Base-by-base conservation (phyloP, 2,329 filamentous ascomycete genomes). In the Hypoxylon sp. region DNA sequence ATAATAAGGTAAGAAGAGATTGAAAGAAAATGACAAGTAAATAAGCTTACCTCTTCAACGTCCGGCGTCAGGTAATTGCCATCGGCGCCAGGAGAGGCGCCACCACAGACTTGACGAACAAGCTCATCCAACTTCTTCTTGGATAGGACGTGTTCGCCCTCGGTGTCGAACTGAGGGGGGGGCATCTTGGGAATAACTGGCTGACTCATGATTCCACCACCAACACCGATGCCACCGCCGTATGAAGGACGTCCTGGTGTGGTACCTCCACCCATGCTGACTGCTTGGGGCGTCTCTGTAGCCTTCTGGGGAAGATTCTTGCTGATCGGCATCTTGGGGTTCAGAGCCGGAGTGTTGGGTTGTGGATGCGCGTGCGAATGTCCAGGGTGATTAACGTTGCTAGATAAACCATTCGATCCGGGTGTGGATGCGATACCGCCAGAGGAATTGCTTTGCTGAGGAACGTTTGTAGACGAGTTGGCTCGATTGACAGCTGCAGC, bases 121-220 rank as follows among this genome's bases (percentile, higher is more conserved):
- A 99, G 80, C 69, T 97, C 93, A 67, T 99, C 92, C 29, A 99
- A 80, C 75, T 96, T 97, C 76, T 96, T 95, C 82, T 97, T 97
- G 75, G 89, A 95, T n/a, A 99, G 78, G 1, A 99, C 89, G 31
- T 92, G 87, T 65, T 97, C 91, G 17, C 91, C 91, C 67, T 96
- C 92, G 20, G 90, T 90, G 69, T 97, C 93, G 51, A 97, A 86
- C 48, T 90, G 89, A 70, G 90, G 96, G 0, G 86, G 84, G 0
- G 91, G 90, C 32, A 90, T 84, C 67, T 91, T 92, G 46, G 86
- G 78, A 54, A 97, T 82, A 2, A 90, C 90, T 0, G 94, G 92
- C 66, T 96, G 91, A 41, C 87, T 87, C 81, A 97, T 89, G 38
- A 94, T 87, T 26, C 56, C 56, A 43, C 91, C 91, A 43, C 88